Evolutionary conservation across 2,329 filamentous ascomycete species (phyloP), one percentile per base, ranked within the genome.

Genomic region (Botrytis elliptica): DNA sequence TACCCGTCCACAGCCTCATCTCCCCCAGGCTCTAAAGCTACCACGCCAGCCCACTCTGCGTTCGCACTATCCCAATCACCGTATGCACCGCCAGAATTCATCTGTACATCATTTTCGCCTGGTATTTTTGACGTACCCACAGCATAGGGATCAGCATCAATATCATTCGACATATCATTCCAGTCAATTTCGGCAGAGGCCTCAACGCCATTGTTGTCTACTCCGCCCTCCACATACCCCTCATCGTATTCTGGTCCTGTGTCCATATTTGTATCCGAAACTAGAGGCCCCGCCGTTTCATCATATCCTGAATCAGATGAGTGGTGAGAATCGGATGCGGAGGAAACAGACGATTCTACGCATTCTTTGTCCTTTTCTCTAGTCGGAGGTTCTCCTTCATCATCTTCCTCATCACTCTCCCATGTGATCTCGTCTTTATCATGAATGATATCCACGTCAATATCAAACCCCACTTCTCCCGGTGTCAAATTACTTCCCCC

Each of bases 361-460:
- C 3, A 55, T 14, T 67, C 36, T 29, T 55, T 36, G 2, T 68
- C 65, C n/a, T 55, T 68, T 40, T 68, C 65, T 14, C 36, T 5
- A 1, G 1, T 8, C 18, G 25, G 0, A 25, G 49, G 12, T 20
- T 55, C 36, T 20, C 22, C 64, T 33, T 55, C 64, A 7, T 33
- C 16, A 12, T 55, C 65, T 1, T 55, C 46, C 22, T 52, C 46
- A 5, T 55, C 65, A 20, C 46, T 68, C 36, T 68, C 65, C 65
- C 65, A 68, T n/a, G 65, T 68, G n/a, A 68, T 68, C 33, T 68
- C 65, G 12, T 68, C 62, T 20, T 65, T 25, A 18, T 52, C 33
- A 10, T 29, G 36, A 63, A 16, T 38, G n/a, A 55, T 49, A 40
- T 55, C 36, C 1, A 55, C 4, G 36, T 40, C 46, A 4, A 68